These are phyloP conservation scores for Trichoderma sp. DNA, from an alignment of 2,329 filamentous ascomycete genomes.

Conservation along the genomic window DNA sequence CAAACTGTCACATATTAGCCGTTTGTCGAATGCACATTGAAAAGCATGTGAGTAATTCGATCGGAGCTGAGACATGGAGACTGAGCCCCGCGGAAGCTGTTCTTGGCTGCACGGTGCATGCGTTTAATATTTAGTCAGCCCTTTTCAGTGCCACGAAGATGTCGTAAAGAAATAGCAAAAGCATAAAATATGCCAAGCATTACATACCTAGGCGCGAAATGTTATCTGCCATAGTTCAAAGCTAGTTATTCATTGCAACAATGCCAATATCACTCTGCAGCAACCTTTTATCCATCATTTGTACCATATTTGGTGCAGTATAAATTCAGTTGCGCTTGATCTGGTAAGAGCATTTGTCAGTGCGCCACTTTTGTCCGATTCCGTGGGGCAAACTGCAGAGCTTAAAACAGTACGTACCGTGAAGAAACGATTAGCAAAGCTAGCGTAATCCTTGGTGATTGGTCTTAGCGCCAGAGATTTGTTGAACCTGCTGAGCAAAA, in stretches of 20 bases:
- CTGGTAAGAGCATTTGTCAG: background rate
- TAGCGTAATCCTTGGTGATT: slow-evolving; percentile 10
- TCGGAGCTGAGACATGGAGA: background rate
- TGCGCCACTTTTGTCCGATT: background rate
- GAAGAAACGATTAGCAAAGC: slow-evolving; percentile 6
- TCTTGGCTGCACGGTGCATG: background rate
- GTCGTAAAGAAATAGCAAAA: background rate
- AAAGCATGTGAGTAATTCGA: background rate
- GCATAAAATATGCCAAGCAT: background rate
- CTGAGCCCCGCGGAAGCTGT: background rate
- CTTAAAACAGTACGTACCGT: background rate
- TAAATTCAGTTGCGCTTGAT: background rate
- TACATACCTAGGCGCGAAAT: background rate
- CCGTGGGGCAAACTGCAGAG: background rate
- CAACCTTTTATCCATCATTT: background rate
- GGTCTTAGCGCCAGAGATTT: slow-evolving; percentile 3
- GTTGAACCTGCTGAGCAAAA: slow-evolving; percentile 12
- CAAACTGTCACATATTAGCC: background rate
- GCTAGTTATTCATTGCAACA: background rate
- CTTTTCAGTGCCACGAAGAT: background rate
- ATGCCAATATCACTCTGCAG: background rate
- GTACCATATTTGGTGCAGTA: background rate
- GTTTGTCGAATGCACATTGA: background rate
- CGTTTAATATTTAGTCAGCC: background rate
- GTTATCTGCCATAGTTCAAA: too few relatives aligned